Base-by-base conservation (phyloP, 1,284 basidiomycete species). In the Leccinum pseudoinsigne region DNA sequence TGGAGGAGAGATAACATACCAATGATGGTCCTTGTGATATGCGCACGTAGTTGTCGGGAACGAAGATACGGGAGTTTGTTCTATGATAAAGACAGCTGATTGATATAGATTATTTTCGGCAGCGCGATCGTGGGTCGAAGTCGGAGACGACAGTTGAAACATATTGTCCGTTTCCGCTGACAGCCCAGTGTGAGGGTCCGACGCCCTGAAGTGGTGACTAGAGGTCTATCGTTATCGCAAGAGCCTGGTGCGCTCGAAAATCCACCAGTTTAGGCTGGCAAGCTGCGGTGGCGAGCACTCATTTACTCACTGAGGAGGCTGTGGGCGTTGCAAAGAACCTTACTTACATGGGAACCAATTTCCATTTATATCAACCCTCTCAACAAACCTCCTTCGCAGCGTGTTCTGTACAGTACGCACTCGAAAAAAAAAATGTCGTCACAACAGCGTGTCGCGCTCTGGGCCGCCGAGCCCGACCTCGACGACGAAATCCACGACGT, bases 401-500 rank as follows among this genome's bases (percentile, higher is more conserved):
- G 34, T n/a, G 34, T 7, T 50, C 8, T 60, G 38, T 54, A 38
- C 40, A 6, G 26, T 21, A 45, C 59, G 14, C 42, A 45, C 42
- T 42, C 16, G n/a, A 42, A 14, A 18, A 50, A 51, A 63, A 69
- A 64, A 59, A 71, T 70, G 70, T 62, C 71, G 5, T 77, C 84
- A 54, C 85, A 86, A 76, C 87, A 87, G 76, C 83, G 87, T 40
- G 83, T 85, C 67, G 78, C 85, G 47, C 70, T 90, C 23, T 91
- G 89, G 89, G 86, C 86, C 18, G 80, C 86, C 3, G 87, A 89
- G 66, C 82, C 82, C 2, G 90, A 92, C 70, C 81, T 91, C 61
- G 90, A 93, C 65, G 90, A 92, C 66, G 87, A 87, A 31, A 76
- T 86, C n/a, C 81, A 84, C 66, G 89, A 90, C 69, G 87, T 89